Evolutionary conservation across 2,329 filamentous ascomycete species (phyloP), one percentile per base, ranked within the genome.

Genomic region (Stenocarpella maydis): DNA sequence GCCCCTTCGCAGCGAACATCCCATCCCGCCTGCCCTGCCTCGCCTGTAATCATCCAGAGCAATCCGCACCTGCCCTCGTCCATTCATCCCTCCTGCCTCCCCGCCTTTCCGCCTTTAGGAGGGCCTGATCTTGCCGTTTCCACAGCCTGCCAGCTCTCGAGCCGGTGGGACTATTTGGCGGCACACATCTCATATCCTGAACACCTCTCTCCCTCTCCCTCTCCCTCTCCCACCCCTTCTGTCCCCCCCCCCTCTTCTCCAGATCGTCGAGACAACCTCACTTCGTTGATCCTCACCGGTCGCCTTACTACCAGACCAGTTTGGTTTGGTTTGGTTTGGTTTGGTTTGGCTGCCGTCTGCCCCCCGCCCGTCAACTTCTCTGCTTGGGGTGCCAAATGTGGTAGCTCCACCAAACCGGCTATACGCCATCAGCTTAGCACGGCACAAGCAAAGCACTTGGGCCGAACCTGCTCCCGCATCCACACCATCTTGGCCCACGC

Each of bases 331-430:
- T 39, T 67, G 52, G 41, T 14, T 52, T 68, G 58, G 52, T 49
- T 31, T 67, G 52, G 58, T 14, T 53, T 65, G 58, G 49, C 47
- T 39, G 24, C 49, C 55, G 54, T 21, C 66, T 45, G 34, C 34
- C 34, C 34, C 24, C 31, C 31, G 28, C 24, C n/a, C 50, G 21
- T 64, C 58, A 49, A n/a, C 28, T 31, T 34, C 41, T 21, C 26
- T n/a, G n/a, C n/a, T n/a, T n/a, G n/a, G 34, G 65, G 49, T 52
- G 34, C 39, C 43, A 41, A 43, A 21, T 43, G 53, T 65, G 53
- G 60, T 41, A 65, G 41, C 55, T 69, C 58, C 58, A 65, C 66
- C 66, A 68, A 43, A 64, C 24, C 58, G 28, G 58, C 43, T n/a
- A 37, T 34, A 43, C 39, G 47, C 58, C 49, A 69, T 45, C 65